Conservation (phyloP, 345 rosid species). For the Kernera saxatilis region DNA sequence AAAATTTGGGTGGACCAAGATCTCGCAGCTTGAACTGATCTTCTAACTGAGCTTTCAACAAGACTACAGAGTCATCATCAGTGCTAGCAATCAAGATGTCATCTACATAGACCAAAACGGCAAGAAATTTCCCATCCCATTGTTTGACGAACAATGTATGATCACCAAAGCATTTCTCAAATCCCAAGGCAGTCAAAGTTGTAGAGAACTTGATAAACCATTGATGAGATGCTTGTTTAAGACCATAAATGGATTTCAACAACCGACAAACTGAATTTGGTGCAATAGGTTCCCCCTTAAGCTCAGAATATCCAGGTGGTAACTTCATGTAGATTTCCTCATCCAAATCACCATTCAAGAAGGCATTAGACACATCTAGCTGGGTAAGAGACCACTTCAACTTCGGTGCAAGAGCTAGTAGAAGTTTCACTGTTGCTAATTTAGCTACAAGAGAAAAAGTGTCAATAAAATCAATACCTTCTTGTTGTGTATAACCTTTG, state of each 20-base stretch:
- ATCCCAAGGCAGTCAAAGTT: rapidly evolving
- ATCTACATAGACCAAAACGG: not conserved
- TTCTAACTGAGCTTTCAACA: no score
- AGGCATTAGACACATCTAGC: not conserved
- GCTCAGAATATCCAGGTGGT: not conserved
- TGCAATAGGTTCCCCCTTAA: not conserved
- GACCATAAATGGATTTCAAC: not conserved
- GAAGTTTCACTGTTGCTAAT: not conserved
- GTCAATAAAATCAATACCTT: not conserved
- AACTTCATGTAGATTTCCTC: not conserved
- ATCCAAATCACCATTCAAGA: not conserved
- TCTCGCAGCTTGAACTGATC: not conserved
- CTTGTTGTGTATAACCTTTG: no score
- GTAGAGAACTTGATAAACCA: not conserved
- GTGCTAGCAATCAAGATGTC: not conserved
- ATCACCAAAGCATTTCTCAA: not conserved
- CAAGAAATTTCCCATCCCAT: rapidly evolving
- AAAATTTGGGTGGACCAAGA: not conserved
- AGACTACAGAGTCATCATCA: no score
- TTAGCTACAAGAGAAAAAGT: not conserved
- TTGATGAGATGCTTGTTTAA: not conserved
- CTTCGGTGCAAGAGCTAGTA: not conserved
- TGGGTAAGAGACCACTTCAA: not conserved
- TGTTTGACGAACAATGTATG: not conserved
- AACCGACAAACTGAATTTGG: not conserved